Evolutionary conservation across 768 basidiomycete species (phyloP), one percentile per base, ranked within the genome.

Genomic region (Amanita rubescens): DNA sequence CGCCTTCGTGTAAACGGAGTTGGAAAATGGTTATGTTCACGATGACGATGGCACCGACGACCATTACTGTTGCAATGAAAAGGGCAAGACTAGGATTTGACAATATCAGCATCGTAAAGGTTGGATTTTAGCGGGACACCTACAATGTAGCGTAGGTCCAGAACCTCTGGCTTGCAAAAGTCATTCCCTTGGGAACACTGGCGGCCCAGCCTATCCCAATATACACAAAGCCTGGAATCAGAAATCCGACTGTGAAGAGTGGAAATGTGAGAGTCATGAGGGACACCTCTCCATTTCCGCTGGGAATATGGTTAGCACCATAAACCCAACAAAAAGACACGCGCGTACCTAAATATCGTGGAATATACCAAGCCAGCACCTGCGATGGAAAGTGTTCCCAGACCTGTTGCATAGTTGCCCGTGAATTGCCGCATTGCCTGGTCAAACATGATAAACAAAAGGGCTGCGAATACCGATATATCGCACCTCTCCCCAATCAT

Each of bases 261-360:
- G 62, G 64, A 58, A 65, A 65, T 17, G 55, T 59, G 51, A 62
- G 64, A 49, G 58, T 62, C 64, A 65, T 61, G 19, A 65, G 58
- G 12, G n/a, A n/a, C n/a, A n/a, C n/a, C n/a, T n/a, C n/a, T n/a
- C n/a, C n/a, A n/a, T n/a, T n/a, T n/a, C n/a, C n/a, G n/a, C n/a
- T n/a, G n/a, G n/a, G 14, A 42, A 43, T 48, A 35, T 6, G 14
- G 38, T 35, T 10, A 45, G 20, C 5, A 25, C 42, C n/a, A n/a
- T n/a, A 6, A 49, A n/a, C 34, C 24, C 22, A 43, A 49, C 8
- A 37, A 34, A 8, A 35, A 35, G 7, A 33, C n/a, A 11, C 22
- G 1, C 15, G 34, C 58, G n/a, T 48, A 63, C 63, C 63, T 53
- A 46, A 64, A 65, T 20, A 65, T 56, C 5, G 63, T 58, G n/a